phyloP scores from a whole-genome alignment of 345 rosid genomes.

The Dipteronia dyeriana region DNA sequence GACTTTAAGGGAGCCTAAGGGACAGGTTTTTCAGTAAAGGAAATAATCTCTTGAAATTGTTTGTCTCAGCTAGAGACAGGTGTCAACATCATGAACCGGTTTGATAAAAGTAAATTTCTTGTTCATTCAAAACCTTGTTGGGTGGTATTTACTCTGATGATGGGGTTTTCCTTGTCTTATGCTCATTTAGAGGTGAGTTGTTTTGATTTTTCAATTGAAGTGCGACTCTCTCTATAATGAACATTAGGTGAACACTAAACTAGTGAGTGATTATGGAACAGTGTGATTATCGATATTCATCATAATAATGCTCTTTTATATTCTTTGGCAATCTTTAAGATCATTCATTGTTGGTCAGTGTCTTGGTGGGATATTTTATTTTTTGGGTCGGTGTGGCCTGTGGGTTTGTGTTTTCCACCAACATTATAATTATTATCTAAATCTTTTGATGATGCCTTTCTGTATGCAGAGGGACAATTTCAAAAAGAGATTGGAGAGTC shows the following conservation, averaged over 20 bases:
- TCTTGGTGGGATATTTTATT: not conserved
- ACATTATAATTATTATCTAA: not conserved
- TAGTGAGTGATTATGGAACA: not conserved
- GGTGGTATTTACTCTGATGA: not conserved
- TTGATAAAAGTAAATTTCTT: not conserved
- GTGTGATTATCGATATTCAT: not conserved
- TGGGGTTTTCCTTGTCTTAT: not conserved
- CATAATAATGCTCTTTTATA: not conserved
- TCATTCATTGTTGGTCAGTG: not conserved
- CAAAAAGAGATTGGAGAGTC: conserved; percentile 73
- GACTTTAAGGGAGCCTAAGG: not conserved
- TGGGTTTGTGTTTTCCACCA: not conserved
- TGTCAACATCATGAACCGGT: not conserved
- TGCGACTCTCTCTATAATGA: not conserved
- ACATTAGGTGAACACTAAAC: not conserved
- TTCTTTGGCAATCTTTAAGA: not conserved
- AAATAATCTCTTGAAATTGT: not conserved
- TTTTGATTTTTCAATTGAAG: not conserved
- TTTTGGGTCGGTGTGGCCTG: conserved; percentile 4
- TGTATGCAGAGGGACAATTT: conserved; percentile 68
- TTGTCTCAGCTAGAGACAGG: not conserved
- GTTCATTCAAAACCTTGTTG: not conserved
- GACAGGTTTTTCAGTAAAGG: not conserved
- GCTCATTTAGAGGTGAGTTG: not conserved
- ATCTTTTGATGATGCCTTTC: conserved; percentile 16